These are phyloP conservation scores for Verticillium nubilum DNA, from an alignment of 2,329 filamentous ascomycete species.

Conservation along the genomic window DNA sequence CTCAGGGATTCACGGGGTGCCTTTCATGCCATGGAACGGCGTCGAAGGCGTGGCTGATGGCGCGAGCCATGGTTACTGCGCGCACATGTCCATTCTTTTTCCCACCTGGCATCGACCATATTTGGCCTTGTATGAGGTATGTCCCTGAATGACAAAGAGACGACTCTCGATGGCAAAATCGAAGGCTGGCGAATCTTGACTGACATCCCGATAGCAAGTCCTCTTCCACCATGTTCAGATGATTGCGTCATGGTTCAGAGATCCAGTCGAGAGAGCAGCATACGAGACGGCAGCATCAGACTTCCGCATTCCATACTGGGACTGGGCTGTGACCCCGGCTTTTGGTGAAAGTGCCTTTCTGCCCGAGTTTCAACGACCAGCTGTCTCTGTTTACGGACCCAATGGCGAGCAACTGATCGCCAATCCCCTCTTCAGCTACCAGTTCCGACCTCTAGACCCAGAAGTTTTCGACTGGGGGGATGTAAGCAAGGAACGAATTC, in stretches of 20 bases:
- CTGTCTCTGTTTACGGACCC: slow-evolving; percentile 50
- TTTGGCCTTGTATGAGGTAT: slow-evolving; percentile 55
- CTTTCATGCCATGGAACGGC: slow-evolving; percentile 50
- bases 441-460: slow-evolving; percentile 53
- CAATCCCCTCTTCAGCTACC: slow-evolving; percentile 58
- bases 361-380: slow-evolving; percentile 37
- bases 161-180: too few species aligned
- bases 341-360: slow-evolving; percentile 42
- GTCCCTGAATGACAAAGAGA: neutral
- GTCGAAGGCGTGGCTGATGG: slow-evolving; percentile 44
- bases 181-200: neutral
- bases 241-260: slow-evolving; percentile 43
- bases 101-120: slow-evolving; percentile 82
- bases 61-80: slow-evolving; percentile 64
- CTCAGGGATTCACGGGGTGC: slow-evolving; percentile 74
- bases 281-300: slow-evolving; percentile 46
- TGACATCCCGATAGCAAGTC: slow-evolving; percentile 27
- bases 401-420: slow-evolving; percentile 48
- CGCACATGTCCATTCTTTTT: slow-evolving; percentile 70
- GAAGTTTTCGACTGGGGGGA: slow-evolving; percentile 54
- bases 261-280: slow-evolving; percentile 34
- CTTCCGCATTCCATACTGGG: slow-evolving; percentile 55
- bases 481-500: slow-evolving; percentile 30
- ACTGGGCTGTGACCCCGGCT: slow-evolving; percentile 48
- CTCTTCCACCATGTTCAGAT: slow-evolving; percentile 26